Base-by-base conservation (phyloP, 2,329 filamentous ascomycete species). In the Aspergillus sp. region DNA sequence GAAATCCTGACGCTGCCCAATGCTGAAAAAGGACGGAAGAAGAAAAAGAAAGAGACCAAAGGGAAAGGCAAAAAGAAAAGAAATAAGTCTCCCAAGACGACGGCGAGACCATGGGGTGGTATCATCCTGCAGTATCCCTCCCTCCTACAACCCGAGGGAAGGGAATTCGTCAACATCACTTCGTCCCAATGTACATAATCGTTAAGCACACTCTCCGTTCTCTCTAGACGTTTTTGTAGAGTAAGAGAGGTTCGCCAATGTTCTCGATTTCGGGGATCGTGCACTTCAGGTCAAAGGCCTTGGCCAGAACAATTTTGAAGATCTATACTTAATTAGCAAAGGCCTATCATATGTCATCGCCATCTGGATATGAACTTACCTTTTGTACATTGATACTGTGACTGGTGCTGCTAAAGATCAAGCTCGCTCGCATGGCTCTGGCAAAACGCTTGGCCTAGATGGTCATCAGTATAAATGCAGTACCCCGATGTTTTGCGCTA, bases 341-440 rank as follows among this genome's bases (percentile, higher is more conserved):
- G 26, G 8, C 32, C 11, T 29, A 10, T 19, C 6, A n/a, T 10
- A 8, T 26, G 27, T 9, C 4, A 11, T 11, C 7, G 33, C 8
- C 5, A 3, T n/a, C 8, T 2, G 31, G 11, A 11, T 13, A 13
- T 4, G 32, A 40, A 38, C 68, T 38, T 64, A 95, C 91, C 86
- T 97, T 98, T 72, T 98, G 93, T 51, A 98, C 93, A 60, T 98
- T 98, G 76, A 98, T 98, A 69, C 90, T 96, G 72, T 98, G 93
- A 66, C 90, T 96, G 43, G 93, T 98, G 70, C 91, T 97, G 71
- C 90, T 95, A 70, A 98, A 98, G 61, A 98, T 97, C 60, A 98
- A 77, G 59, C 89, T 90, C 47, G 93, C 93, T 59, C 94, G 88
- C 93, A 98, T 98, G 8, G 93, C 93, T 68, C 95, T 95, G 50